Evolutionary conservation across 1,284 basidiomycete species (phyloP).

Genomic region (Phellinidium pouzarii): DNA sequence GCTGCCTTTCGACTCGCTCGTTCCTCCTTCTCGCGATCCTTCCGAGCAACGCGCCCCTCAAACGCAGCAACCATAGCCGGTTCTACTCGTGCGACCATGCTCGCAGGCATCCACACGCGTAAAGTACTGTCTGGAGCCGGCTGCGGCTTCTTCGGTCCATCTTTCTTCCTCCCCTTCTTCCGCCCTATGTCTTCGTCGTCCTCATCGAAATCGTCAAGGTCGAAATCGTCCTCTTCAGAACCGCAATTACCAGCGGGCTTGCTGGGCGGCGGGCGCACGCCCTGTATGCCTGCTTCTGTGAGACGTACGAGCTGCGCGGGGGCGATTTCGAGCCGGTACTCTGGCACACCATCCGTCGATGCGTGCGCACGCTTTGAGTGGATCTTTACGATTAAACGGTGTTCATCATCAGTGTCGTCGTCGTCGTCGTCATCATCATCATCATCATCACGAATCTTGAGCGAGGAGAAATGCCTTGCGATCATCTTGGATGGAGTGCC

Average conservation of each 20-base stretch:
- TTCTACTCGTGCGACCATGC: slow-evolving; percentile 61
- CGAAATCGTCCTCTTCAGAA: slow-evolving; percentile 24
- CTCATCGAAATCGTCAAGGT: slow-evolving; percentile 2
- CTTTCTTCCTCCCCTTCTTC: slow-evolving; percentile 28
- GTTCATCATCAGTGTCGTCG: slow-evolving; percentile 12
- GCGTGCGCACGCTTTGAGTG: slow-evolving; percentile 44
- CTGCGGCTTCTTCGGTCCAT: slow-evolving; percentile 34
- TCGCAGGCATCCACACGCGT: slow-evolving; percentile 71
- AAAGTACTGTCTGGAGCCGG: slow-evolving; percentile 45
- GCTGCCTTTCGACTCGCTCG: slow-evolving; percentile 12
- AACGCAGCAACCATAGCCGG: slow-evolving; percentile 56
- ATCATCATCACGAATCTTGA: slow-evolving; percentile 26
- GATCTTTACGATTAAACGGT: slow-evolving; percentile 38
- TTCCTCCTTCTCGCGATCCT: slow-evolving; percentile 39
- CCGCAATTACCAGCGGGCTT: neutral
- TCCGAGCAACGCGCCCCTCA: slow-evolving; percentile 44
- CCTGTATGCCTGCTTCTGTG: slow-evolving; percentile 57
- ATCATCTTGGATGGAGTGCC: slow-evolving; percentile 55
- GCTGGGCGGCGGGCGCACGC: slow-evolving; percentile 45
- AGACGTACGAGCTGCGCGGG: slow-evolving; percentile 58
- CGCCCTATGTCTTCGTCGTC: slow-evolving; percentile 29
- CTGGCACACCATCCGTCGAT: slow-evolving; percentile 61
- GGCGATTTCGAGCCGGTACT: slow-evolving; percentile 68
- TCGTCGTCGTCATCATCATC: slow-evolving; percentile 33
- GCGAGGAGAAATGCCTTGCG: slow-evolving; percentile 45